Base-by-base conservation (phyloP, 2,329 filamentous ascomycete species). In the Davidsoniella virescens region DNA sequence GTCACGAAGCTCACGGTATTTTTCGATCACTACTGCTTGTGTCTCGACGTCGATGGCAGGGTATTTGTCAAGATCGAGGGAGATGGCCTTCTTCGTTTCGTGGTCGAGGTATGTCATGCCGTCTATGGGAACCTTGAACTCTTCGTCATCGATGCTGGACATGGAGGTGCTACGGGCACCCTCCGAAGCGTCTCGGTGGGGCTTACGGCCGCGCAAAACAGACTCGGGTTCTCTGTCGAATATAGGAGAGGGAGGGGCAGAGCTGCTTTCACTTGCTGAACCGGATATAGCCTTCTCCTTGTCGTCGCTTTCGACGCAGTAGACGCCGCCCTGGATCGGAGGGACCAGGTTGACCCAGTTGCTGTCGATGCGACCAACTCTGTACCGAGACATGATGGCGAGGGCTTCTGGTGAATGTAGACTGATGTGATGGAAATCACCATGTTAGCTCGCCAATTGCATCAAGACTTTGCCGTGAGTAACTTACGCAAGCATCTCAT, bases 241-340 rank as follows among this genome's bases (percentile, higher is more conserved):
- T 6, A 72, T 59, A 0, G 71, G 69, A 2, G 70, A 72, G 0
- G 69, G 67, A 5, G 69, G 64, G 14, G 65, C 68, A 1, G 82
- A 84, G 52, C 67, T 73, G 1, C 69, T 63, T 8, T 69, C 64
- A 57, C 72, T 77, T 1, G 72, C 73, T 20, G 64, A 65, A 29
- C 56, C 52, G n/a, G 39, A 39, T 5, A 25, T 5, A 16, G 9
- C 26, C 42, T 51, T 47, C 18, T 51, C 52, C 7, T 39, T 41
- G 10, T 47, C 39, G 20, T 53, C 6, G 23, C 16, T 23, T 25
- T 33, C 55, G 14, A 62, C 58, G 18, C 67, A 65, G 64, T 88
- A 94, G 52, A 73, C 72, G 40, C 90, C 90, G 52, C 87, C 88
- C 64, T 96, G 90, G 48, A 96, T 90, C 0, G 92, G 90, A 4